Conservation (phyloP, 352 stramenopile species). For the Phytophthora citricola region DNA sequence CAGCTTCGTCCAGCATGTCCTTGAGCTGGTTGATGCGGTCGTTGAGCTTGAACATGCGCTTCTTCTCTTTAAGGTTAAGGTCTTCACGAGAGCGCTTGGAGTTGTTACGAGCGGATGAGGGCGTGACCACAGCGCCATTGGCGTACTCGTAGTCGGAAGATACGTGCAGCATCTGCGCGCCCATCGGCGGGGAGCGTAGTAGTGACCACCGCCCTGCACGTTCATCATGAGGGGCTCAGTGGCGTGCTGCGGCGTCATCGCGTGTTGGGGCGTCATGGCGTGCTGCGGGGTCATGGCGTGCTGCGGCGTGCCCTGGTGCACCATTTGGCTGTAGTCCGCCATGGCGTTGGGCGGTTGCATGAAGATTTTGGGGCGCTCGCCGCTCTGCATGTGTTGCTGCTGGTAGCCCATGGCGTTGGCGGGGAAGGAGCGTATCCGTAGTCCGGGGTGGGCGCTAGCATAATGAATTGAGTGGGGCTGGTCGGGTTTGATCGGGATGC, state of each 20-base stretch:
- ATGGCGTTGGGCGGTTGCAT: slow-evolving; percentile 43
- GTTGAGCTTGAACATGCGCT: slow-evolving; percentile 91
- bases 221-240: slow-evolving; percentile 73
- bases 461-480: slow-evolving; percentile 14
- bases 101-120: slow-evolving; percentile 34
- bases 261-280: slow-evolving; percentile 54
- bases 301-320: slow-evolving; percentile 53
- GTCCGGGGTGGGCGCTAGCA: slow-evolving; percentile 49
- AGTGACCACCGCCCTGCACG: slow-evolving; percentile 45
- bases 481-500: slow-evolving; percentile 1
- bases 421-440: slow-evolving; percentile 56
- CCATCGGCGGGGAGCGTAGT: slow-evolving; percentile 54
- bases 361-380: slow-evolving; percentile 65
- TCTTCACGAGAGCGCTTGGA: slow-evolving; percentile 79
- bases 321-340: slow-evolving; percentile 48
- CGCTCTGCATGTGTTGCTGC: slow-evolving; percentile 49
- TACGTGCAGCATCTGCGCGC: slow-evolving; percentile 61
- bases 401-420: slow-evolving; percentile 41
- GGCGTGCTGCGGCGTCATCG: slow-evolving; percentile 30
- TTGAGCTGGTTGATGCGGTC: slow-evolving; percentile 86
- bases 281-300: slow-evolving; percentile 59
- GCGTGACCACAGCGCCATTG: slow-evolving; percentile 45
- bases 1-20: slow-evolving; percentile 63
- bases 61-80: slow-evolving; percentile 89
- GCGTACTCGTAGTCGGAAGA: slow-evolving; percentile 66